A percentile compares a stretch with the other conserved stretches of the same genome.
Evolutionary conservation across 1,139 yeast genomes (phyloP).

Genomic region (Williopsis jadinii): DNA sequence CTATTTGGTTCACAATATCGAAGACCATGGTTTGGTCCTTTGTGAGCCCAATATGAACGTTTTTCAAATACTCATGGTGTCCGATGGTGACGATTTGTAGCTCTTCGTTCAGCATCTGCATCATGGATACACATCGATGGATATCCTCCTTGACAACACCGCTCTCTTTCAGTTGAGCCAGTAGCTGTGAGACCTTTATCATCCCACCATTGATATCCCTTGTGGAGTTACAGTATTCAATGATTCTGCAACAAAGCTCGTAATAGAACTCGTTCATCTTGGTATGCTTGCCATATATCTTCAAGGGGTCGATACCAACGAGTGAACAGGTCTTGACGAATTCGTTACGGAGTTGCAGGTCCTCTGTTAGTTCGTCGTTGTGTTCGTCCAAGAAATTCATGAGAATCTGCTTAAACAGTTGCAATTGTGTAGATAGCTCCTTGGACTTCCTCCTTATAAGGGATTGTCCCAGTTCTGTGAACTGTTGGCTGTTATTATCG

Average conservation of each 20-base stretch:
- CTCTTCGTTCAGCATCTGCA: constrained; percentile 25
- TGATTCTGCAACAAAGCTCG: constrained; percentile 15
- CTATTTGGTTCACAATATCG: constrained; percentile 47
- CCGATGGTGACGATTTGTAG: constrained; percentile 28
- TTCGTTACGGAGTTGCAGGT: constrained; percentile 11
- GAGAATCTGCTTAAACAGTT: constrained; percentile 18
- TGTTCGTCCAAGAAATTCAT: constrained; percentile 18
- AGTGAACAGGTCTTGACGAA: constrained; percentile 14
- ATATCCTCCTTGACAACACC: constrained; percentile 14
- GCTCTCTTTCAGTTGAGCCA: constrained; percentile 7
- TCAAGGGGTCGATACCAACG: constrained; percentile 19
- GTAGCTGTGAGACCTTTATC: constrained; percentile 12
- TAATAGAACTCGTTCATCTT: constrained; percentile 19
- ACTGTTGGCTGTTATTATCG: constrained; percentile 12
- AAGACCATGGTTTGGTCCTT: constrained; percentile 42
- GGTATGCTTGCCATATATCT: constrained; percentile 13
- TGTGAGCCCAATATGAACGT: constrained; percentile 27
- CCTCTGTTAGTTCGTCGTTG: constrained; percentile 11
- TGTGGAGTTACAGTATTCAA: constrained; percentile 15
- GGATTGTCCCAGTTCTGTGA: constrained; percentile 14
- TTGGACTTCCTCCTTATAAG: constrained; percentile 10
- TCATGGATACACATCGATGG: constrained; percentile 12
- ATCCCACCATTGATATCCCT: constrained; percentile 19
- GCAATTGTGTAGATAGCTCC: constrained; percentile 15
- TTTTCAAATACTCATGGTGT: constrained; percentile 25